Evolutionary conservation across 2,329 filamentous ascomycete species (phyloP).

Genomic region (Pseudocercospora cruenta): DNA sequence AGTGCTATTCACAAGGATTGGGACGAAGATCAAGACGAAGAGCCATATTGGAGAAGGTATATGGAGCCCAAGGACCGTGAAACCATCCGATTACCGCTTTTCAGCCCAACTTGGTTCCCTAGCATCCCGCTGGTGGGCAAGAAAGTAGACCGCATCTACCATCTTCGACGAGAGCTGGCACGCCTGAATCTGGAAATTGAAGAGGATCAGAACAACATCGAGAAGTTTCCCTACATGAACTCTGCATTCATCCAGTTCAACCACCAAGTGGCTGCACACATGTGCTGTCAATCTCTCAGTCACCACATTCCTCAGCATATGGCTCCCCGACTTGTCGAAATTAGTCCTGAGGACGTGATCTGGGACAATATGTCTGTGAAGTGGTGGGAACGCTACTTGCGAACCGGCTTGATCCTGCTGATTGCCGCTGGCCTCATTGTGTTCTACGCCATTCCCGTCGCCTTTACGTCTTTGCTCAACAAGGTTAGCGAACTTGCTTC

Average conservation of each 20-base stretch:
- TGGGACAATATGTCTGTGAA: slow-evolving; percentile 97
- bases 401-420: slow-evolving; percentile 66
- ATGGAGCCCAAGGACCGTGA: slow-evolving; percentile 80
- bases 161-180: slow-evolving; percentile 84
- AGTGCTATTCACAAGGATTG: slow-evolving; percentile 65
- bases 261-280: slow-evolving; percentile 93
- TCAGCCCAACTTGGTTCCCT: slow-evolving; percentile 70
- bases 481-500: slow-evolving; percentile 73
- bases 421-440: slow-evolving; percentile 76
- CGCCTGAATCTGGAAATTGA: slow-evolving; percentile 91
- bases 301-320: slow-evolving; percentile 93
- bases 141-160: slow-evolving; percentile 94
- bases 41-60: slow-evolving; percentile 80
- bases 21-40: slow-evolving; percentile 63
- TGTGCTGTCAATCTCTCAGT: slow-evolving; percentile 91
- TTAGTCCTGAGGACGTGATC: slow-evolving; percentile 86
- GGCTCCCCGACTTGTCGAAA: slow-evolving; percentile 89
- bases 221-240: slow-evolving; percentile 88
- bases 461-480: slow-evolving; percentile 80
- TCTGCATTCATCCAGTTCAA: slow-evolving; percentile 99
- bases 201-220: slow-evolving; percentile 80
- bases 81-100: slow-evolving; percentile 74
- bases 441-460: slow-evolving; percentile 88
- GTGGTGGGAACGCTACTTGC: slow-evolving; percentile 89
- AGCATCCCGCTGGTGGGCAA: slow-evolving; percentile 77